Percentiles rank a stretch among this genome's conserved stretches.
These are phyloP conservation scores for Penicillium simplicissimum DNA, from an alignment of 495 filamentous ascomycete species.

Conservation along the genomic window DNA sequence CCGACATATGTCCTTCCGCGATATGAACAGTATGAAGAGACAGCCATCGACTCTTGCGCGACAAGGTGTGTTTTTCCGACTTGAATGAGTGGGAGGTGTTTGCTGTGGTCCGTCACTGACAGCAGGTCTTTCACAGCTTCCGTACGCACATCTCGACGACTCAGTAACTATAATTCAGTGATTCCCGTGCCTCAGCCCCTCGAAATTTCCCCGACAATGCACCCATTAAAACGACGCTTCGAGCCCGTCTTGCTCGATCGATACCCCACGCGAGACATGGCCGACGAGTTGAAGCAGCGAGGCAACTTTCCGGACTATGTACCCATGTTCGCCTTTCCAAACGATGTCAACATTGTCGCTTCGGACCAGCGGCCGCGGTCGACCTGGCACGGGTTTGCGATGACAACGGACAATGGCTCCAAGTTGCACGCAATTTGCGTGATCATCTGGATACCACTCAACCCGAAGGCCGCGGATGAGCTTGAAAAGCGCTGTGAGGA, in stretches of 20 bases:
- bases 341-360: constrained; percentile 95
- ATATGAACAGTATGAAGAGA: constrained; percentile 93
- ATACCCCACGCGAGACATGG: constrained; percentile 81
- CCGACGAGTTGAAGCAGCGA: constrained; percentile 78
- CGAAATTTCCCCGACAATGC: constrained; percentile 87
- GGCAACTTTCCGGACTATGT: constrained; percentile 95
- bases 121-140: constrained; percentile 60
- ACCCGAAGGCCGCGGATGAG: constrained; percentile 76
- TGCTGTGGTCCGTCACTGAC: neutral
- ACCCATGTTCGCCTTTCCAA: constrained; percentile 98
- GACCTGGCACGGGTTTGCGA: constrained; percentile 98
- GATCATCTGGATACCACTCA: constrained; percentile 89
- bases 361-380: constrained; percentile 89
- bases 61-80: constrained; percentile 60
- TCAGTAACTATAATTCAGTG: constrained; percentile 98
- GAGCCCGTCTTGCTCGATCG: constrained; percentile 92
- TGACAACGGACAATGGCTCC: constrained; percentile 91
- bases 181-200: constrained; percentile 92
- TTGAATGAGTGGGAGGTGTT: neutral
- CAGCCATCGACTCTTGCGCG: constrained; percentile 75
- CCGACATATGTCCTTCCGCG: constrained; percentile 82
- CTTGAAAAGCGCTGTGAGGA: constrained; percentile 89
- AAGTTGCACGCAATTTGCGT: constrained; percentile 90
- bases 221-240: constrained; percentile 89
- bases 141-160: constrained; percentile 79